Percentiles rank a stretch among this genome's conserved stretches.
phyloP scores from a whole-genome alignment of 2,329 filamentous ascomycete species.

The Bimuria novae-zelandiae region DNA sequence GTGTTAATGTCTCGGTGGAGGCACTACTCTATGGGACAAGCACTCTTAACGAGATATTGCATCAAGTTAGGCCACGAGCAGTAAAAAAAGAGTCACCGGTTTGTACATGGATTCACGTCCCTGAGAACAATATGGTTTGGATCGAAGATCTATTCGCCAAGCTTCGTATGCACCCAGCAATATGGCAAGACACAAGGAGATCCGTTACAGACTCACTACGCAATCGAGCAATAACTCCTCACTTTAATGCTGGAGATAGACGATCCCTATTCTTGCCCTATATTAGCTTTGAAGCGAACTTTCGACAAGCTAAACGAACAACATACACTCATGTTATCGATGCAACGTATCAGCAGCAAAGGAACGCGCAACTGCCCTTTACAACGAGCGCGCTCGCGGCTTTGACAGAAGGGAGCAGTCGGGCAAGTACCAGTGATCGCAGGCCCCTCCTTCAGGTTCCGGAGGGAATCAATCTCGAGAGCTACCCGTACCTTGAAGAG shows the following conservation, averaged over 20 bases:
- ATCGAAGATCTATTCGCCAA: conserved; percentile 13
- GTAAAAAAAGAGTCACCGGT: background rate
- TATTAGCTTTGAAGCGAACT: conserved; percentile 10
- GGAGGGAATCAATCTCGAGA: conserved; percentile 1
- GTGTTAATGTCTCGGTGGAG: conserved; percentile 8
- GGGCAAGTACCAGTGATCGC: background rate
- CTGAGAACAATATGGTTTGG: conserved; percentile 15
- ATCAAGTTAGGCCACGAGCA: conserved; percentile 8
- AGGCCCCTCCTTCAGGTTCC: background rate
- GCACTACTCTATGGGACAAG: conserved; percentile 8
- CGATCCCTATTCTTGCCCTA: conserved; percentile 4
- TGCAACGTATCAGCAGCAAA: background rate
- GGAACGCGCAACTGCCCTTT: background rate
- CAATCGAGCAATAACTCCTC: conserved; percentile 5
- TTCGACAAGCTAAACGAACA: conserved; percentile 3
- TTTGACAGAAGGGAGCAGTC: conserved; percentile 3
- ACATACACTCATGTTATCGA: background rate
- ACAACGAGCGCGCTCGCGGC: background rate
- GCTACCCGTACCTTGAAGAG: conserved; percentile 4
- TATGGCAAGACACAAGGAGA: conserved; percentile 7
- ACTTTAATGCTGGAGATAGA: background rate
- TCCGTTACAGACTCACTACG: conserved; percentile 7
- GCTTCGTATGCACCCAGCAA: conserved; percentile 7
- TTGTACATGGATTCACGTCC: conserved; percentile 15
- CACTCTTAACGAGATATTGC: conserved; percentile 7